phyloP scores from a whole-genome alignment of 1,284 basidiomycete genomes.

The Heterobasidion parviporum region DNA sequence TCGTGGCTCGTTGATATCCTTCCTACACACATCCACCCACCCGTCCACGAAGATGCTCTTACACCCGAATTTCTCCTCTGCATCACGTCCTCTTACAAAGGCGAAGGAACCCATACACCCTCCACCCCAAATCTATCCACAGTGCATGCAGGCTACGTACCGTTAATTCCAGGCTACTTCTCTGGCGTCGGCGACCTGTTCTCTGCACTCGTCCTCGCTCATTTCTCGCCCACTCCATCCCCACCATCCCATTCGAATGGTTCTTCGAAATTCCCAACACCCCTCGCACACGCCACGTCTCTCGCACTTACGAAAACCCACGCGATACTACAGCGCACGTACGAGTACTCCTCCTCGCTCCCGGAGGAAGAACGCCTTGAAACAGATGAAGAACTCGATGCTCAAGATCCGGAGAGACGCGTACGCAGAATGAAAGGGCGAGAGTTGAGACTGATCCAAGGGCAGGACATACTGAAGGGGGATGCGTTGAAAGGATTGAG shows the following conservation, averaged over 20 bases:
- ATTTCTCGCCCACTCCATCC: slow-evolving; percentile 45
- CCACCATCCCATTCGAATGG: neutral
- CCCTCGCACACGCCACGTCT: slow-evolving; percentile 53
- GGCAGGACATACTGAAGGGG: slow-evolving; percentile 48
- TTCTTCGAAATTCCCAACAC: slow-evolving; percentile 18
- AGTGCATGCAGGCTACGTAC: slow-evolving; percentile 68
- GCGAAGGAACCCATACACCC: slow-evolving; percentile 2
- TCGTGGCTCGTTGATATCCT: slow-evolving; percentile 44
- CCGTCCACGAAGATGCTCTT: slow-evolving; percentile 17
- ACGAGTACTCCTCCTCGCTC: slow-evolving; percentile 47
- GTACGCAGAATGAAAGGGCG: slow-evolving; percentile 70
- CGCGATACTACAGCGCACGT: slow-evolving; percentile 71
- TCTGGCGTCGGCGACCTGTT: slow-evolving; percentile 97
- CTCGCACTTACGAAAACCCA: slow-evolving; percentile 81
- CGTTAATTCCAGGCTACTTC: slow-evolving; percentile 86
- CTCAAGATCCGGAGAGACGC: slow-evolving; percentile 52
- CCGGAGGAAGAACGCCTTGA: slow-evolving; percentile 45
- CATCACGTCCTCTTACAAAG: slow-evolving; percentile 51
- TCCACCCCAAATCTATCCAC: slow-evolving; percentile 21
- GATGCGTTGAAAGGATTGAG: slow-evolving; percentile 17
- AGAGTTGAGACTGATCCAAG: slow-evolving; percentile 77
- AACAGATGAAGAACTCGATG: slow-evolving; percentile 73
- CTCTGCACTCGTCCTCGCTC: slow-evolving; percentile 85
- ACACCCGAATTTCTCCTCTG: slow-evolving; percentile 59
- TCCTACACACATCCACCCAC: slow-evolving; percentile 34